Base-by-base conservation (phyloP, 2,329 filamentous ascomycete genomes). In the Grosmannia huntii region DNA sequence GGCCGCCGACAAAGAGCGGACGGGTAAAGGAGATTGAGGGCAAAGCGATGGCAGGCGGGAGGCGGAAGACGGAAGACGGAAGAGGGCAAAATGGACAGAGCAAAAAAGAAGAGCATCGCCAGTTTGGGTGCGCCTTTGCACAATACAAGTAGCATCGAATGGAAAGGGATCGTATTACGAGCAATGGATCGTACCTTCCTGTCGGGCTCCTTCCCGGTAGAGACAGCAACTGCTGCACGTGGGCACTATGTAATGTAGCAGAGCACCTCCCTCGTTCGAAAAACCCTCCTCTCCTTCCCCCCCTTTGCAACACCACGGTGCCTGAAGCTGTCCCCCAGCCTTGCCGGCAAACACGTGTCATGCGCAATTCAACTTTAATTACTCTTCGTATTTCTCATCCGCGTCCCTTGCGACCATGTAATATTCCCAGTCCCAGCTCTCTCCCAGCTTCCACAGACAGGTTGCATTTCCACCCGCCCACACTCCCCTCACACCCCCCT, bases 131-230 rank as follows among this genome's bases (percentile, higher is more conserved):
- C n/a, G n/a, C n/a, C n/a, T n/a, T n/a, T n/a, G n/a, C n/a, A n/a
- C n/a, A n/a, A 10, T 33, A 33, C 31, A 9, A 7, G 31, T 33
- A 38, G 36, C 36, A 38, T 38, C 14, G 14, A 38, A 38, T 5
- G 14, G 36, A 4, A 38, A 38, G 3, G 36, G 36, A 38, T 38
- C 36, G 36, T 38, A 33, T 33, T 10, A 33, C 31, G 31, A 33
- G 31, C 38, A 46, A 46, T 55, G 54, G 41, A 48, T 56, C 44
- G 54, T 27, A 44, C 54, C 54, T 56, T 55, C 53, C 53, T 36
- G 53, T n/a, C 53, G 38, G 41, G 21, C 52, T 41, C 33, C 33
- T 54, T 54, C 52, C 52, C 52, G 52, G 52, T 25, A 41, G 31
- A 41, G 52, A 53, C 52, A 54, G 12, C 50, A n/a, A 33, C 31